Evolutionary conservation across 148 eudicot genomes (phyloP).

Genomic region (Rhododendron kiyosumense): DNA sequence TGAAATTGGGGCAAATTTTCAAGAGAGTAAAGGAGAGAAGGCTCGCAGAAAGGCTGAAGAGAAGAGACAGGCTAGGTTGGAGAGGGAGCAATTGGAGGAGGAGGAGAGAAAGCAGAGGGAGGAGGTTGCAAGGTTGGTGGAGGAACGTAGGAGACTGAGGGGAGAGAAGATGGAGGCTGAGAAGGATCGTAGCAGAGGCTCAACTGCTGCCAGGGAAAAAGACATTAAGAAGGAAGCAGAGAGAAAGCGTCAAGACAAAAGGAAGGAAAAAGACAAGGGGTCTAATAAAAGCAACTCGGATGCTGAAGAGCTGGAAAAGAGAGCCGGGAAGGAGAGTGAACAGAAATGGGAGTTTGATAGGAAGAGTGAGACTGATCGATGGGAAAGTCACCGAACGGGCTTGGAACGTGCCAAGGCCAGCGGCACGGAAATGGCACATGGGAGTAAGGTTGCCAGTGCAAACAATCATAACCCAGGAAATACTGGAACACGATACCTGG

Average conservation of each 20-base stretch:
- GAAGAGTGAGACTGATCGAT: slow-evolving; percentile 52
- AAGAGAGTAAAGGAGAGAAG: slow-evolving; percentile 85
- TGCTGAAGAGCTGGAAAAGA: slow-evolving; percentile 76
- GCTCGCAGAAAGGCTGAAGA: slow-evolving; percentile 99
- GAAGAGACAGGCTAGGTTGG: slow-evolving; percentile 91
- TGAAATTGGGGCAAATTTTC: slow-evolving; percentile 58
- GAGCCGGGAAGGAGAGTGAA: slow-evolving; percentile 60
- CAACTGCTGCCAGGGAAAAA: slow-evolving; percentile 53
- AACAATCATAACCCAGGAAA: slow-evolving; percentile 53
- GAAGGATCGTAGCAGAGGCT: slow-evolving; percentile 51
- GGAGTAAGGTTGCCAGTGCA: slow-evolving; percentile 38
- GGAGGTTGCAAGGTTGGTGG: slow-evolving; percentile 91
- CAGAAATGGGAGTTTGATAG: slow-evolving; percentile 47
- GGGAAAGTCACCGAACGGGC: slow-evolving; percentile 48
- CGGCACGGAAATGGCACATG: slow-evolving; percentile 40
- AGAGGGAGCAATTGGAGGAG: slow-evolving; percentile 84
- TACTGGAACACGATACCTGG: slow-evolving; percentile 79
- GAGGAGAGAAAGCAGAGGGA: slow-evolving; percentile 97
- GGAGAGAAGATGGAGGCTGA: slow-evolving; percentile 85
- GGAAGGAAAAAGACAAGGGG: slow-evolving; percentile 76
- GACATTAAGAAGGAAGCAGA: slow-evolving; percentile 69
- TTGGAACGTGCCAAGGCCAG: slow-evolving; percentile 40
- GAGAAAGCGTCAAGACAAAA: slow-evolving; percentile 70
- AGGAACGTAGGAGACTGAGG: slow-evolving; percentile 79
- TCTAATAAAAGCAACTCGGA: slow-evolving; percentile 96